These are phyloP conservation scores for Botrytis hyacinthi DNA, from an alignment of 2,329 filamentous ascomycete species.

Conservation along the genomic window DNA sequence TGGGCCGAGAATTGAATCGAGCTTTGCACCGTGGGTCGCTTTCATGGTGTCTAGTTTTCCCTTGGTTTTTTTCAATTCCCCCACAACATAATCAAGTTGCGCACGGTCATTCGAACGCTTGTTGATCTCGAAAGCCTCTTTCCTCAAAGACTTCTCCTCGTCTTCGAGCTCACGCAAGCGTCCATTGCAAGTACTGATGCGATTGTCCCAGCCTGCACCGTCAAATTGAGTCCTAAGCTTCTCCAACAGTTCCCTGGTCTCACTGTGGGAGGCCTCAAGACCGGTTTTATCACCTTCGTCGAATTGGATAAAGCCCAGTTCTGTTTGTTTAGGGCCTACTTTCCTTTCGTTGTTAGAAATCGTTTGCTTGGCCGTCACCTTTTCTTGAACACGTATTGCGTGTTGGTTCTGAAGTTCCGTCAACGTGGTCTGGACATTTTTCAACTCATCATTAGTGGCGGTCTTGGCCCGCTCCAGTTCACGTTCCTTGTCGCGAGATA, in stretches of 20 bases:
- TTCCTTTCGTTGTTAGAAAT: constrained; percentile 73
- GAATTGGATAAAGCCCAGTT: constrained; percentile 69
- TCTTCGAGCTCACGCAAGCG: constrained; percentile 69
- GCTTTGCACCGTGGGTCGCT: constrained; percentile 68
- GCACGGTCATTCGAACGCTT: constrained; percentile 79
- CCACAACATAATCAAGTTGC: constrained; percentile 77
- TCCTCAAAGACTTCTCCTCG: constrained; percentile 67
- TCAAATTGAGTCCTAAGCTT: constrained; percentile 63
- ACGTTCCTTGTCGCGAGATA: constrained; percentile 74
- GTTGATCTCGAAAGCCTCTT: constrained; percentile 82
- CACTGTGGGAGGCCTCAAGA: constrained; percentile 70
- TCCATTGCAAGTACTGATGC: constrained; percentile 64
- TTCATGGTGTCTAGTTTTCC: constrained; percentile 74
- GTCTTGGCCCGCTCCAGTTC: constrained; percentile 72
- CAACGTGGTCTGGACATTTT: constrained; percentile 68
- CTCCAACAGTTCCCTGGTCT: constrained; percentile 62
- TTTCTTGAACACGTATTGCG: constrained; percentile 70
- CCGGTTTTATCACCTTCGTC: constrained; percentile 83
- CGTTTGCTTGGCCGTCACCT: constrained; percentile 68
- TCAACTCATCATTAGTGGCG: constrained; percentile 71
- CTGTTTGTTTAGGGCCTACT: constrained; percentile 61
- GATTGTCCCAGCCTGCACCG: constrained; percentile 65
- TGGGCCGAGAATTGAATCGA: constrained; percentile 61
- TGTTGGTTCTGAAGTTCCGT: constrained; percentile 73
- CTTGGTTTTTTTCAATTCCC: constrained; percentile 72